A percentile compares a stretch with the other conserved stretches of the same genome.
Evolutionary conservation across 1,284 basidiomycete species (phyloP).

Genomic region (Sanguinoderma infundibulare): DNA sequence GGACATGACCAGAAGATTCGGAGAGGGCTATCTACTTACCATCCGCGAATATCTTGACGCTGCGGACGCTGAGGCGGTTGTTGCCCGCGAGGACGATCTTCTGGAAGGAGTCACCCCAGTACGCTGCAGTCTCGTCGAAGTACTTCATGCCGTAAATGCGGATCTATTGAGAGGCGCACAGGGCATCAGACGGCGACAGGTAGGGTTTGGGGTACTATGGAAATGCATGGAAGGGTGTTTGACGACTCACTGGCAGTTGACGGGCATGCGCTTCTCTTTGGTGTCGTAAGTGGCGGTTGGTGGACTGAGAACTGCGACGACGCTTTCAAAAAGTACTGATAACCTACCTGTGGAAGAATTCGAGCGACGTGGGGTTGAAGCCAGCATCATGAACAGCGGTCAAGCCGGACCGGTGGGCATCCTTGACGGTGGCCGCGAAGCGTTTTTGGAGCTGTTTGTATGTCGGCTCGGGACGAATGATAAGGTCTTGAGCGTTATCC

Average conservation of each 20-base stretch:
- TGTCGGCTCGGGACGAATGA: conserved; percentile 67
- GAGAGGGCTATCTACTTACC: no score
- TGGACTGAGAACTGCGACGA: neutral
- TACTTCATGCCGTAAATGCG: conserved; percentile 77
- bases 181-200: neutral
- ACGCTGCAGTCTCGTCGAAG: conserved; percentile 72
- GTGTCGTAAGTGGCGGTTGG: neutral
- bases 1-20: no score
- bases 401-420: conserved; percentile 74
- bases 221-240: neutral
- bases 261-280: conserved; percentile 61
- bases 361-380: conserved; percentile 67
- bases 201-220: neutral
- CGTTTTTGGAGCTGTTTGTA: conserved; percentile 65
- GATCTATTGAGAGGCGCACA: conserved; percentile 46
- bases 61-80: conserved; percentile 71
- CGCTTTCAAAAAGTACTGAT: neutral
- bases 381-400: conserved; percentile 88
- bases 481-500: conserved; percentile 73
- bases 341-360: conserved; percentile 72
- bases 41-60: conserved; percentile 91
- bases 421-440: conserved; percentile 66
- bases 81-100: conserved; percentile 62
- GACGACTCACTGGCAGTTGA: conserved; percentile 66
- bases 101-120: conserved; percentile 73